Evolutionary conservation across 2,329 filamentous ascomycete species (phyloP), one percentile per base, ranked within the genome.

Genomic region (Microascus cirrosus): DNA sequence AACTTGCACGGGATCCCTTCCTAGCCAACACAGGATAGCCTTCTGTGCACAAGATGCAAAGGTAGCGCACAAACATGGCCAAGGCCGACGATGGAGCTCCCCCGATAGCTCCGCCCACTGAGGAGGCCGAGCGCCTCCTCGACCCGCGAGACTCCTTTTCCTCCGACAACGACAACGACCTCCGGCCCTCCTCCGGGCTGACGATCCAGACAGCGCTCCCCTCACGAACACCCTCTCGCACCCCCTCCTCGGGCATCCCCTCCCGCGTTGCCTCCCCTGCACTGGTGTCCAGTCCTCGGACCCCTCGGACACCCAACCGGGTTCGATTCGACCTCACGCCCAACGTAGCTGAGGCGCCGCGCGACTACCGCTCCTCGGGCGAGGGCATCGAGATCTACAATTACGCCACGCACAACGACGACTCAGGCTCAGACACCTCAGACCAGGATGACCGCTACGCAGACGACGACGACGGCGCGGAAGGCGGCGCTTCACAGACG

Each of bases 311-410:
- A 1, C 78, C 81, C 10, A 86, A 89, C 67, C 80, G 88, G 28
- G 89, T 94, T 53, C 85, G 86, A 63, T 94, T 94, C 71, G 85
- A 86, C 65, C 73, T 83, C 56, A 73, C 70, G 20, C 77, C 77
- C 24, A 75, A 74, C 62, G 71, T 78, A 32, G 69, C 73, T 52
- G 66, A 65, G 66, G 68, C 51, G 64, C 57, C 64, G 64, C 58
- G 64, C 64, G 18, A 67, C 69, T 51, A 52, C 50, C 50, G 50
- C 11, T 28, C 50, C 42, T 22, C 42, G 18, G 42, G 2, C 18
- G 42, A 48, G 42, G 18, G 2, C 42, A 48, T 35, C 32, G 18
- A 32, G 24, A 53, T 48, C 51, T 51, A 45, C 60, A 36, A 61
- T 42, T 48, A 48, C 20, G 36, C 12, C 36, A 22, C 15, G 42